Conservation (phyloP, 164 flowering plant genomes). For the Pachysandra terminalis region DNA sequence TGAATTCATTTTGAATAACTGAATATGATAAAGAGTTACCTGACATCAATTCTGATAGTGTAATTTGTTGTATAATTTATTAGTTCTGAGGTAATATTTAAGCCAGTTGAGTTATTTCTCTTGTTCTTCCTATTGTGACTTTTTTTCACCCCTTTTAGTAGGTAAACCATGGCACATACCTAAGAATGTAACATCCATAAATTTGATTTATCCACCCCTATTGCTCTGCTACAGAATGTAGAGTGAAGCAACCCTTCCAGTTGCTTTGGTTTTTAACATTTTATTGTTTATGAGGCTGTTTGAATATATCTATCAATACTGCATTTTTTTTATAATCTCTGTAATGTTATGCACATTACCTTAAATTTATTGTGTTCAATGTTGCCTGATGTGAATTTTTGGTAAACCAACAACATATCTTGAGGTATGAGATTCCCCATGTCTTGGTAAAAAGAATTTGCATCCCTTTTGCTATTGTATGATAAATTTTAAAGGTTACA, state of each 20-base stretch:
- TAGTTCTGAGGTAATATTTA: constrained; percentile 1
- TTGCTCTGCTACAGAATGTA: neutral
- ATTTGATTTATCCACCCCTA: neutral
- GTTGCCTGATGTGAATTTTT: neutral
- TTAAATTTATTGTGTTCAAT: too few species aligned
- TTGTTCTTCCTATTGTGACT: neutral
- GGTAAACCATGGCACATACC: neutral
- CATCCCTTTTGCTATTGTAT: neutral
- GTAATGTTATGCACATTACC: too few species aligned
- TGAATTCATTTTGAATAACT: neutral
- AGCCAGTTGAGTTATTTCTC: neutral
- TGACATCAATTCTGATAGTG: too few species aligned
- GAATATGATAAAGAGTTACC: constrained; percentile 5
- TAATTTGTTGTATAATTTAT: constrained; percentile 10
- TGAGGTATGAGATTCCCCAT: neutral
- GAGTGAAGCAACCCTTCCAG: neutral
- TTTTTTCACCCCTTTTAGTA: neutral
- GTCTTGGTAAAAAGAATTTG: too few species aligned
- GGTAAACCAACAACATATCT: too few species aligned
- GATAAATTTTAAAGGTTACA: neutral
- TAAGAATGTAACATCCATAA: neutral
- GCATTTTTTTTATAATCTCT: neutral
- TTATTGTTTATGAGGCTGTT: neutral
- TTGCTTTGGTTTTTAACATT: neutral
- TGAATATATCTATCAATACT: neutral